phyloP scores from a whole-genome alignment of 352 stramenopile species.

The Thalassiosira sp. region DNA sequence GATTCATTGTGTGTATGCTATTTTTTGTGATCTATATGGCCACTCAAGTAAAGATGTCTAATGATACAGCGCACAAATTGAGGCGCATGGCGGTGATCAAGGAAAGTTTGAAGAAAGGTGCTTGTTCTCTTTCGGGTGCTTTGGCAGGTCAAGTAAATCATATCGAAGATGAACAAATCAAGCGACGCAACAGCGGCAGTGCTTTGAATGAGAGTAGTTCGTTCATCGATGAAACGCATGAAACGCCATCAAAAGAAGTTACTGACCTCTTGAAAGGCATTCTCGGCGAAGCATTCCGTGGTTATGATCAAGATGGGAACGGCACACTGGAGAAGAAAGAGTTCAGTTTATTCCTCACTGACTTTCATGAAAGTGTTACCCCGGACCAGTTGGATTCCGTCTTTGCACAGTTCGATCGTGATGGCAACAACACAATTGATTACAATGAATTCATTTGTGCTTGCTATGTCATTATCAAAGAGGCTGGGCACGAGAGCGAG shows the following conservation, averaged over 20 bases:
- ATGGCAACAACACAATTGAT: conserved; percentile 90
- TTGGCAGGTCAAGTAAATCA: conserved; percentile 62
- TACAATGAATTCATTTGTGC: conserved; percentile 93
- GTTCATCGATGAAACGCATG: not conserved
- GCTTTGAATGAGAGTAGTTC: conserved; percentile 7
- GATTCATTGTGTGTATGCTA: conserved; percentile 88
- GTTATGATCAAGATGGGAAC: conserved; percentile 92
- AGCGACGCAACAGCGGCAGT: not conserved
- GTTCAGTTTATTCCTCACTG: conserved; percentile 90
- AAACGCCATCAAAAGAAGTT: conserved; percentile 39
- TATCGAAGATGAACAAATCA: conserved; percentile 30
- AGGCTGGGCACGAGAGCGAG: conserved; percentile 1
- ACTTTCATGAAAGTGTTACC: conserved; percentile 90
- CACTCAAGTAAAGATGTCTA: conserved; percentile 88
- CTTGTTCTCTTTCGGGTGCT: conserved; percentile 76
- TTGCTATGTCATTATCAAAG: conserved; percentile 84
- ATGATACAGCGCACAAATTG: conserved; percentile 83
- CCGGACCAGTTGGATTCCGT: conserved; percentile 85
- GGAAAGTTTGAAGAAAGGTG: conserved; percentile 71
- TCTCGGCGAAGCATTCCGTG: conserved; percentile 90
- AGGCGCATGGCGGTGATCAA: conserved; percentile 76
- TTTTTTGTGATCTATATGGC: conserved; percentile 91
- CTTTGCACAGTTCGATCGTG: conserved; percentile 89
- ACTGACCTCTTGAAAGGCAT: conserved; percentile 86
- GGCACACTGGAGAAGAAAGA: conserved; percentile 90